Base-by-base conservation (phyloP, 2,329 filamentous ascomycete species). In the Parastagonospora nodorum region DNA sequence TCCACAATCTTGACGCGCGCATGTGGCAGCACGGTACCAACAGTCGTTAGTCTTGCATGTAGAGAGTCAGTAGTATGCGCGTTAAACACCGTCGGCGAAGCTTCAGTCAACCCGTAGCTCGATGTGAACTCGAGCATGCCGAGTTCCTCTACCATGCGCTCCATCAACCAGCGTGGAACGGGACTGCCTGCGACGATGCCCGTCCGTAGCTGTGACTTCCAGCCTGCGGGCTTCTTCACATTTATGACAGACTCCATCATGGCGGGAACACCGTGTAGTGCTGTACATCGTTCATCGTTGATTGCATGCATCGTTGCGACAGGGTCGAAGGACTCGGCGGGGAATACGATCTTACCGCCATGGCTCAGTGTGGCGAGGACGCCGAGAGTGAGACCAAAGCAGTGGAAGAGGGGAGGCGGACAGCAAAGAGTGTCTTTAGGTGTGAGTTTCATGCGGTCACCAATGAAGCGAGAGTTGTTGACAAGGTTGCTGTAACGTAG, bases 321-420 rank as follows among this genome's bases (percentile, higher is more conserved):
- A 1, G 88, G 80, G 61, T 90, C 86, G 64, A 93, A 93, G 0
- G 87, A 84, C 63, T 91, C 56, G 16, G 83, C 82, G 0, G 90
- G 89, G 64, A 90, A 90, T 8, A 93, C 84, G 43, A 92, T 86
- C 71, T 88, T 89, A 33, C 84, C 84, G 40, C 89, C 89, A 68
- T 92, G 88, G 0, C 88, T 91, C 45, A 92, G 74, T 37, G 84
- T 80, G 1, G 88, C 86, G 48, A 92, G 81, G 38, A 92, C 79
- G 8, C 89, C 89, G 2, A 92, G 82, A 1, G 92, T 88, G 7
- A 93, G 82, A 1, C 89, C 89, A 67, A 93, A 93, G 77, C 89
- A 93, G 77, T 94, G 90, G 78, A 94, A 94, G 3, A 94, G 80
- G 0, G 90, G 90, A 0, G 90, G 89, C 2, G 89, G 89, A 69